A percentile compares a stretch with the other conserved stretches of the same genome.
These are phyloP conservation scores for Micromonas pusilla DNA, from an alignment of 139 green algal species.

Conservation along the genomic window DNA sequence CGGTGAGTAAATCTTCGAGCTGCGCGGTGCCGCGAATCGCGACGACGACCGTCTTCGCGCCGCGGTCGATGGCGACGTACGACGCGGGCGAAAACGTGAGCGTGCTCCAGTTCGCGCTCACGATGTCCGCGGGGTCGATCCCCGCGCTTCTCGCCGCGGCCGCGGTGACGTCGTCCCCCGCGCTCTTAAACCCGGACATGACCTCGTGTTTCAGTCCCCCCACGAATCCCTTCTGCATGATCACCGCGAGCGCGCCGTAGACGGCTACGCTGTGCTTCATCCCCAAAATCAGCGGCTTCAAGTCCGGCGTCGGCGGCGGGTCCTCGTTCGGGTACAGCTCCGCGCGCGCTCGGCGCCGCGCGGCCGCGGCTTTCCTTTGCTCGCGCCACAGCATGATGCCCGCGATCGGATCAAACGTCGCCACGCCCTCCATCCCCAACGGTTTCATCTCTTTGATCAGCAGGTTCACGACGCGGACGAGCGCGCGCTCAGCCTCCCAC, in stretches of 20 bases:
- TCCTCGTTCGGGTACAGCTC: background rate
- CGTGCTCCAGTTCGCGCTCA: conserved; percentile 15
- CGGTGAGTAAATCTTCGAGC: conserved; percentile 4
- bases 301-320: background rate
- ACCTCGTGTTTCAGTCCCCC: background rate
- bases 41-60: conserved; percentile 12
- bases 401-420: conserved; percentile 17
- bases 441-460: conserved; percentile 11
- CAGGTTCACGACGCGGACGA: background rate
- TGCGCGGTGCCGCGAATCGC: conserved; percentile 5
- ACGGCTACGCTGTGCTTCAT: background rate
- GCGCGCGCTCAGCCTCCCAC: conserved; percentile 2
- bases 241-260: background rate
- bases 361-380: background rate
- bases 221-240: background rate
- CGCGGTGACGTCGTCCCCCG: background rate
- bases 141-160: conserved; percentile 6
- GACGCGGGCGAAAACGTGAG: conserved; percentile 15
- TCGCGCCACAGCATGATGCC: conserved; percentile 19
- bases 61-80: conserved; percentile 30
- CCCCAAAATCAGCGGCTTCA: background rate
- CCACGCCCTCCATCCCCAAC: conserved; percentile 7
- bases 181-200: background rate
- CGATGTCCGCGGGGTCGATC: conserved; percentile 1
- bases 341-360: background rate